Base-by-base conservation (phyloP, 2,329 filamentous ascomycete genomes). In the Apiospora koreana region DNA sequence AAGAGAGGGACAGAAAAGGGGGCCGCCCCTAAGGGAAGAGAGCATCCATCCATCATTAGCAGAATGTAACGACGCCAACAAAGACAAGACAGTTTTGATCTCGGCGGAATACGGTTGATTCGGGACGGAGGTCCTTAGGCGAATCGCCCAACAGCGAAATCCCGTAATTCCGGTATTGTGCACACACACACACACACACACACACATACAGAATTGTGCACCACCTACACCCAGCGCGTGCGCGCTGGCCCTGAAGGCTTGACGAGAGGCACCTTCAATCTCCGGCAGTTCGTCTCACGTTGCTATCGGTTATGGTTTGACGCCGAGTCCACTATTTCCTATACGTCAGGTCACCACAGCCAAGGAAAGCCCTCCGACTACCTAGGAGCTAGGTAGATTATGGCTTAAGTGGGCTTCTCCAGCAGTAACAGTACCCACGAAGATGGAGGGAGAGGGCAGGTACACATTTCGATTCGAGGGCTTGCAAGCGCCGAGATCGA, bases 121-220 rank as follows among this genome's bases (percentile, higher is more conserved):
- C 54, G 54, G 50, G 50, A 58, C 28, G 28, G 54, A 18, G 18
- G 54, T n/a, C 54, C 54, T 23, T 12, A 23, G 14, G 10, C n/a
- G 3, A 18, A 14, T 5, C 10, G 21, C 18, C 18, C 54, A 62
- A 38, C 31, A 62, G 18, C 31, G 31, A 23, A 62, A 62, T 62
- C 54, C 54, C 54, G 54, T 62, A 62, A 62, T 62, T 62, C 54
- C 54, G 54, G n/a, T n/a, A n/a, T n/a, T n/a, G n/a, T n/a, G n/a
- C 31, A 62, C n/a, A 62, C 35, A 31, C 21, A 62, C 54, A 35
- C 18, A 58, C 28, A 38, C n/a, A n/a, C 31, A 62, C n/a, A 62
- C 35, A 31, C 21, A 62, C 54, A 35, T 7, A 58, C 28, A 38
- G 9, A 35, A 3, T 31, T 25, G 18, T 18, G 28, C 16, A 35